These are phyloP conservation scores for Hygrophoropsis aurantiaca DNA, from an alignment of 768 basidiomycete genomes.

Conservation along the genomic window DNA sequence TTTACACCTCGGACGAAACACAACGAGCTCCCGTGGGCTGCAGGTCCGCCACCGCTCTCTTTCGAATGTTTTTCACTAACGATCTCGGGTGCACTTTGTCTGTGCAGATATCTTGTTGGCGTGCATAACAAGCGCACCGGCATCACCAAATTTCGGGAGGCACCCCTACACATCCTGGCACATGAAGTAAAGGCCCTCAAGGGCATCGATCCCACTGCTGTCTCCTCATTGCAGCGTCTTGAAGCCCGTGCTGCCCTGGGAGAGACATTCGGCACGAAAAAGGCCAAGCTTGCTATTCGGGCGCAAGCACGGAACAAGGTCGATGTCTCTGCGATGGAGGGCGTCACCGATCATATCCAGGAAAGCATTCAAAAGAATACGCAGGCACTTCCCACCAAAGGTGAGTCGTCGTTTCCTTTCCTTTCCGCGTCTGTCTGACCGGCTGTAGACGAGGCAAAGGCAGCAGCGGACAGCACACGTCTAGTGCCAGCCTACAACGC, in stretches of 20 bases:
- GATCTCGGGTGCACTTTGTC: neutral
- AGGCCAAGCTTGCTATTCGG: conserved; percentile 82
- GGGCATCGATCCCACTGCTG: conserved; percentile 49
- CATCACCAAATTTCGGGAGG: conserved; percentile 65
- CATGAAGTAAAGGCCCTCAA: conserved; percentile 87
- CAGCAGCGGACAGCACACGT: conserved; percentile 58
- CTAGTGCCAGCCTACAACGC: conserved; percentile 76
- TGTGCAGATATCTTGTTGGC: conserved; percentile 74
- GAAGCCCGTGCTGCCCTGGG: conserved; percentile 79
- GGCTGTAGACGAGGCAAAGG: conserved; percentile 63
- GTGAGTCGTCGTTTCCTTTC: conserved; percentile 38
- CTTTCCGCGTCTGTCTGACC: conserved; percentile 2
- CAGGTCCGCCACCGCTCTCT: conserved; percentile 48
- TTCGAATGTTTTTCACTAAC: conserved; percentile 2
- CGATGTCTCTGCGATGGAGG: conserved; percentile 85
- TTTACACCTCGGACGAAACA: conserved; percentile 62
- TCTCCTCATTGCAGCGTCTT: conserved; percentile 49
- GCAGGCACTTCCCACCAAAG: conserved; percentile 63
- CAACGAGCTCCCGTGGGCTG: conserved; percentile 57
- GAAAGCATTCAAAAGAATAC: conserved; percentile 78
- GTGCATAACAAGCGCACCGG: conserved; percentile 77
- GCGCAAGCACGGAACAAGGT: conserved; percentile 89
- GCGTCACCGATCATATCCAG: conserved; percentile 79
- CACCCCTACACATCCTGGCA: conserved; percentile 66
- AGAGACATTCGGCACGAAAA: conserved; percentile 93